phyloP scores from a whole-genome alignment of 176 grass and related monocot genomes.

The Carex parvula region DNA sequence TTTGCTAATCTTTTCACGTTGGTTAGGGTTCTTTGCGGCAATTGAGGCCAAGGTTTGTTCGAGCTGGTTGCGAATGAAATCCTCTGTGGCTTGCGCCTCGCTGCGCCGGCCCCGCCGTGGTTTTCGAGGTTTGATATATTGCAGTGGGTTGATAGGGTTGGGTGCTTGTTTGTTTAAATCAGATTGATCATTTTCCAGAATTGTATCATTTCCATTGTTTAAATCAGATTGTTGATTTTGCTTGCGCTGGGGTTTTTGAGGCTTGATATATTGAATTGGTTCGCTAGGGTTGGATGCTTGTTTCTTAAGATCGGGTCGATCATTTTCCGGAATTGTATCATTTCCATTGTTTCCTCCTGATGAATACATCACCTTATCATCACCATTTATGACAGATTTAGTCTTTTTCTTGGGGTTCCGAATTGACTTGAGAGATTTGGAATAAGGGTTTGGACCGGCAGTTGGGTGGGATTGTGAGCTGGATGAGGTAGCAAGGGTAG shows the following conservation, averaged over 20 bases:
- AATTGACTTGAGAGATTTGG: background rate
- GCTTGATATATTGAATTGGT: constrained; percentile 28
- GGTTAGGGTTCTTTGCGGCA: constrained; percentile 43
- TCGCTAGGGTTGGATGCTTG: constrained; percentile 6
- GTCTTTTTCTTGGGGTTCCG: background rate
- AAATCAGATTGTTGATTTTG: background rate
- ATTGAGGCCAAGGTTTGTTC: constrained; percentile 74
- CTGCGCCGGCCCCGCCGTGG: constrained; percentile 45
- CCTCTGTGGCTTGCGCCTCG: constrained; percentile 59
- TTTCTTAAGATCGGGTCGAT: background rate
- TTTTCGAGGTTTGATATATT: constrained; percentile 45
- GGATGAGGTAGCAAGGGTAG: constrained; percentile 32
- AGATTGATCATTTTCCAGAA: no score
- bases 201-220: no score
- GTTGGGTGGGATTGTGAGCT: constrained; percentile 11
- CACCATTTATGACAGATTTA: background rate
- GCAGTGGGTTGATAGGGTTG: background rate
- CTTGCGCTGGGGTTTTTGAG: background rate
- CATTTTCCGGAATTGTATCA: background rate
- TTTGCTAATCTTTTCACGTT: constrained; percentile 45
- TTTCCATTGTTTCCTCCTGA: background rate
- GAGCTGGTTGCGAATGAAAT: constrained; percentile 64
- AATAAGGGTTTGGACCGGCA: constrained; percentile 13
- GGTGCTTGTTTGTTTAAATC: constrained; percentile 2
- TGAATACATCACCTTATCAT: background rate